Conservation (phyloP, 257 asterid species). For the Cordia subcordata region DNA sequence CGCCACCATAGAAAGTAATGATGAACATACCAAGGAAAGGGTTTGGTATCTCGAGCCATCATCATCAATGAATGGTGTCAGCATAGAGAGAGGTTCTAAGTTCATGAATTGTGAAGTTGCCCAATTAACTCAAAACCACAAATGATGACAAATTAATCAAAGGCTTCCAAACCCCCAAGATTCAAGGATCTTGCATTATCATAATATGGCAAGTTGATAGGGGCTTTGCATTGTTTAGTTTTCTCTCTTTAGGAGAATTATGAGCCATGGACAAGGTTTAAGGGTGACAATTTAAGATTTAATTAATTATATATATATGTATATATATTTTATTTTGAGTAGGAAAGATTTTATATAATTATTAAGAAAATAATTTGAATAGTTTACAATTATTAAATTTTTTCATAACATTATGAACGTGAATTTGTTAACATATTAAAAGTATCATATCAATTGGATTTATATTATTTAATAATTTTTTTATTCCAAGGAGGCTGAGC, state of each 20-base stretch:
- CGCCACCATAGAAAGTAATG: slow-evolving; percentile 30
- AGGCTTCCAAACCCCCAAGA: slow-evolving; percentile 31
- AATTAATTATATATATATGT: too few species aligned
- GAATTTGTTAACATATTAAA: too few species aligned
- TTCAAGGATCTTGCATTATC: slow-evolving; percentile 45
- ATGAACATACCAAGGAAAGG: slow-evolving; percentile 15
- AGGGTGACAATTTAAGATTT: too few species aligned
- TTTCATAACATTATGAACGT: too few species aligned
- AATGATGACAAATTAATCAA: slow-evolving; percentile 35
- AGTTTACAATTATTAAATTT: too few species aligned
- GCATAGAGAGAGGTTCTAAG: slow-evolving; percentile 18
- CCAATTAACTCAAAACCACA: slow-evolving; percentile 29
- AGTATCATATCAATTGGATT: too few species aligned
- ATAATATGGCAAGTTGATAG: slow-evolving; percentile 20
- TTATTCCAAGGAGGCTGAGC: too few species aligned
- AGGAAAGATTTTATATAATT: too few species aligned
- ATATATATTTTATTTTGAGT: too few species aligned
- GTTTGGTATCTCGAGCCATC: slow-evolving; percentile 38
- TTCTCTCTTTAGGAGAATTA: slow-evolving; percentile 28
- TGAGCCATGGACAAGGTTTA: slow-evolving; percentile 11
- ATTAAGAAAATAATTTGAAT: too few species aligned
- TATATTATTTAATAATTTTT: too few species aligned
- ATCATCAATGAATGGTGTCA: slow-evolving; percentile 26
- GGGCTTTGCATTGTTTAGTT: slow-evolving; percentile 29
- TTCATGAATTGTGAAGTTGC: slow-evolving; percentile 6